Base-by-base conservation (phyloP, 805 yeast genomes). In the Ogataea trehalophila region DNA sequence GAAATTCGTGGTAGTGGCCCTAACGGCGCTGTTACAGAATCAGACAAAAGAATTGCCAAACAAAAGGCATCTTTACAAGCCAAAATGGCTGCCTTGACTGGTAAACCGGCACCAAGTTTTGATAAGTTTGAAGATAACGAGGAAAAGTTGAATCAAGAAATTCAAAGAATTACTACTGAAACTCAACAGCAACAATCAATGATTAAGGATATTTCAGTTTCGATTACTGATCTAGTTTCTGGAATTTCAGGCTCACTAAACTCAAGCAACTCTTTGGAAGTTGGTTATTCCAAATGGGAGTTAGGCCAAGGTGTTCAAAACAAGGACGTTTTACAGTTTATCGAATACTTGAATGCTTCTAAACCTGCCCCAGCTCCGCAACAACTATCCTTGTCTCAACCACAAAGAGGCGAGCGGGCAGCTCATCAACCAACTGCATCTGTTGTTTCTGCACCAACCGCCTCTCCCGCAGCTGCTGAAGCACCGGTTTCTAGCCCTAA, bases 51-150 rank as follows among this genome's bases (percentile, higher is more conserved):
- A 53, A 85, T 86, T 57, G 94, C 92, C 37, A 83, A 78, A 56
- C 83, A 87, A 38, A 85, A 86, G 60, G 95, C 92, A 37, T 69
- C 82, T 47, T 72, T 94, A 56, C 81, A 83, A 53, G 87, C 91
- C 43, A 78, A 96, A 56, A 90, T 92, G 95, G 95, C 96, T 29
- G 88, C 92, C 4, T 76, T 92, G 58, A 91, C 97, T 0, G 97
- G 97, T 6, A 85, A 82, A 58, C 71, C 78, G 7, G 69, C 74
- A 3, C 67, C 74, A 7, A 69, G 69, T 33, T 64, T 70, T 39
- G 74, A 72, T 22, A 70, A 69, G 3, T 74, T 77, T 56, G 79
- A 80, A 37, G 77, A 73, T 44, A 76, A 80, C 43, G 88, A 83
- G 50, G 63, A 69, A 6, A 69, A 71, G 48, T 73, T 84, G 52